phyloP scores from a whole-genome alignment of 2,329 filamentous ascomycete genomes.

The Paracoccidioides lutzii region DNA sequence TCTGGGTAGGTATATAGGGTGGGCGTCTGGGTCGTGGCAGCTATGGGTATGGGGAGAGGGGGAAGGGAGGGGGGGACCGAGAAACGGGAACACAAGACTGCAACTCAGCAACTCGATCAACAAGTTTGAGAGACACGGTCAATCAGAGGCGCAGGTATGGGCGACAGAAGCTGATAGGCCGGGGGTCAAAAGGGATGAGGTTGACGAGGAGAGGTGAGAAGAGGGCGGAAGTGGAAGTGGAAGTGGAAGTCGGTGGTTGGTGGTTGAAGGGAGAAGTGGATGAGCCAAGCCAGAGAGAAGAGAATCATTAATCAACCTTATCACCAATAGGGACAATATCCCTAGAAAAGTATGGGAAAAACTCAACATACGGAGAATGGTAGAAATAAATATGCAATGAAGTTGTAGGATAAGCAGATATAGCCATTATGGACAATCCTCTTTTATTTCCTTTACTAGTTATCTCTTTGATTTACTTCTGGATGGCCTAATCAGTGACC shows the following conservation, averaged over 20 bases:
- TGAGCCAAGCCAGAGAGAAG: too few relatives aligned
- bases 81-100: not conserved
- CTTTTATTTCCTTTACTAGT: not conserved
- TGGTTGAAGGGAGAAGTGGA: not conserved
- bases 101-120: conserved; percentile 2
- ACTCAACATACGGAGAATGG: not conserved
- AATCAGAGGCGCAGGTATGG: not conserved
- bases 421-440: not conserved
- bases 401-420: not conserved
- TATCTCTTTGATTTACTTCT: not conserved
- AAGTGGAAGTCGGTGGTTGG: not conserved
- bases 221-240: not conserved
- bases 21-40: not conserved
- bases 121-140: not conserved
- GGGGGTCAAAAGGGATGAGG: not conserved
- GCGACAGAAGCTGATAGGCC: not conserved
- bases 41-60: not conserved
- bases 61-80: not conserved
- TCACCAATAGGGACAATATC: not conserved
- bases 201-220: not conserved
- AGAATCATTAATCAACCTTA: not conserved
- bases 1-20: not conserved
- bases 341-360: not conserved
- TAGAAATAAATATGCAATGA: not conserved
- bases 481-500: too few relatives aligned